Base-by-base conservation (phyloP, 306 rosid genomes). In the Castanospermum australe region DNA sequence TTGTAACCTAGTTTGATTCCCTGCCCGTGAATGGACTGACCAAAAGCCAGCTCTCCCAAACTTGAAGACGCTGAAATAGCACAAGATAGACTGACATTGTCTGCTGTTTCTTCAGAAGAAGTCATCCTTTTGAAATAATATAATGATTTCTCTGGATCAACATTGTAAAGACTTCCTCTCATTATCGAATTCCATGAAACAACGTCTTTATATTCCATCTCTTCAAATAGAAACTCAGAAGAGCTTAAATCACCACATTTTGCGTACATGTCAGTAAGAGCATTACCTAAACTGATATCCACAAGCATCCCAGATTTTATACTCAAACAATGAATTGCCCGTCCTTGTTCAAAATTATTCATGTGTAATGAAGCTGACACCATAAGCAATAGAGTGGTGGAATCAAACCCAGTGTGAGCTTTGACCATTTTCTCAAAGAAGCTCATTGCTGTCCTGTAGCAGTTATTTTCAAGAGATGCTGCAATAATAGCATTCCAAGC, bases 141-240 rank as follows among this genome's bases (percentile, higher is more conserved):
- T 70, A 86, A 51, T 10, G 87, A 73, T 51, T 80, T 89, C 69
- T 76, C 77, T 1, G 83, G 87, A 15, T 65, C 44, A 21, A 48
- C 61, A 15, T 84, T 82, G 79, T 82, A 83, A 52, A 86, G 60
- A 71, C 87, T 79, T 41, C 86, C 92, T 63, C 79, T 89, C 82
- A 89, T 73, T 12, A 89, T 74, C 12, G 92, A 86, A 83, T 89
- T 89, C 92, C 92, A 89, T 0, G 92, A 82, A 57, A 89, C 79
- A 24, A 45, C 65, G 45, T 89, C 90, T 73, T 63, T 86, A 84
- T 52, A 24, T 44, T 65, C 87, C 80, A 82, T 84, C 54, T 83
- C 88, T 42, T 64, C 45, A 54, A 84, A 84, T 33, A 86, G 15
- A 60, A 36, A 22, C 72, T 84, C 92, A 5, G 87, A 68, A 67